Base-by-base conservation (phyloP, 768 basidiomycete species). In the Nidularia sp. region DNA sequence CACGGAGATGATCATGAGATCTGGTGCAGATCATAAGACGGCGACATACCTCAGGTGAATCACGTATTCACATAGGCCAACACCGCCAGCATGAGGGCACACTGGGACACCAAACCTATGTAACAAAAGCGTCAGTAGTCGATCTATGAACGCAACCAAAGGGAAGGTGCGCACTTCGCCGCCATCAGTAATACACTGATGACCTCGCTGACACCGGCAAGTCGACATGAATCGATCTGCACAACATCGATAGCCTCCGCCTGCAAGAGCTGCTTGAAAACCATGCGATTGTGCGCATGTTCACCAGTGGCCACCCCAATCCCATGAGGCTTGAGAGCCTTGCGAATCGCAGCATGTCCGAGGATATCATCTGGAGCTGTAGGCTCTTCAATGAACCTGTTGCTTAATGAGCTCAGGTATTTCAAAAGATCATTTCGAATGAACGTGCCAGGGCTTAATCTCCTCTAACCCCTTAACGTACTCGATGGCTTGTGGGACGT, bases 281-380 rank as follows among this genome's bases (percentile, higher is more conserved):
- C 79, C 79, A 95, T 92, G 47, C 90, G 80, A 68, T 96, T 96
- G 66, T 97, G 93, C 1, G 90, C 93, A 60, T 96, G 93, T 72
- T 97, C 94, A 29, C 93, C 94, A 0, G 94, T 96, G 3, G 93
- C 93, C 36, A 96, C 93, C 32, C 91, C 90, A 55, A 96, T 94
- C 0, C 86, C 86, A 62, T 86, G 67, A 6, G 85, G 85, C 60
- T 85, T 85, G 41, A 96, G 75, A 6, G 80, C 89, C 63, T 81
- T 88, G 53, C 90, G 83, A 53, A 93, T 84, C 6, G 85, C 76
- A 18, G 88, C 89, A 54, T 92, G 90, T 2, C 91, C 90, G 7
- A 95, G 81, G 54, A 92, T 85, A 64, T 95, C 93, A 60, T 95
- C 93, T 0, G 90, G 93, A 0, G 92, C 93, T 2, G 91, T 95